These are phyloP conservation scores for Trypethelium eluteriae DNA, from an alignment of 495 filamentous ascomycete genomes.

Conservation along the genomic window DNA sequence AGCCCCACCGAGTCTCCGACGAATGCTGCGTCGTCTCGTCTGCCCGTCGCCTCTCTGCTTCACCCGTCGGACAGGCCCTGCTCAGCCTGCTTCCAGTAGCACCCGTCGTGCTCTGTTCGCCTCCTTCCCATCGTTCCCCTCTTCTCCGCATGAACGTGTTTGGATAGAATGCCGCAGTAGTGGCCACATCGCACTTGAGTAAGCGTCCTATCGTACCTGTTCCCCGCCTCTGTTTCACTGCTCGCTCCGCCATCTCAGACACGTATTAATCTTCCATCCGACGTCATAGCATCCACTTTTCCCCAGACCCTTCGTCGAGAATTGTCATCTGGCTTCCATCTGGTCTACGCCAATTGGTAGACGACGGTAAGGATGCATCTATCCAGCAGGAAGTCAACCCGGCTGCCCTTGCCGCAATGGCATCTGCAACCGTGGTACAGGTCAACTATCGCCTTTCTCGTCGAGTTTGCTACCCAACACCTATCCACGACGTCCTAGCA, in stretches of 20 bases:
- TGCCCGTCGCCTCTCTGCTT: background rate
- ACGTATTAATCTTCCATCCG: background rate
- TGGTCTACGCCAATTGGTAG: slow-evolving; percentile 22
- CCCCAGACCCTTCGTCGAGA: slow-evolving; percentile 3
- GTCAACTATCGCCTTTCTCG: slow-evolving; percentile 34
- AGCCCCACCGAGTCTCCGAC: slow-evolving; percentile 8
- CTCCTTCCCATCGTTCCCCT: background rate
- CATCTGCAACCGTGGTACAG: slow-evolving; percentile 30
- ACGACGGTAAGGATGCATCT: background rate
- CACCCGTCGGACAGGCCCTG: background rate
- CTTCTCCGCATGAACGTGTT: slow-evolving; percentile 20
- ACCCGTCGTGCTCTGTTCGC: background rate
- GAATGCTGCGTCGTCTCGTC: slow-evolving; percentile 4
- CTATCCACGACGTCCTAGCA: slow-evolving; percentile 38
- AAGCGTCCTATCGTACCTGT: slow-evolving; percentile 8
- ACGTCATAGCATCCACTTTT: slow-evolving; percentile 23
- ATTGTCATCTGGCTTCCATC: slow-evolving; percentile 17
- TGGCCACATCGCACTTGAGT: slow-evolving; percentile 33
- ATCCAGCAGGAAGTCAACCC: slow-evolving; percentile 20
- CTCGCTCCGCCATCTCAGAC: background rate
- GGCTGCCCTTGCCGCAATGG: slow-evolving; percentile 20
- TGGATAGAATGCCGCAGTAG: slow-evolving; percentile 29
- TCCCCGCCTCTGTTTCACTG: background rate
- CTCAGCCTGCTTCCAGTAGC: background rate
- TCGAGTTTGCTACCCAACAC: slow-evolving; percentile 32